A percentile compares a stretch with the other conserved stretches of the same genome.
Evolutionary conservation across 768 basidiomycete species (phyloP).

Genomic region (Neoboletus magnificus): DNA sequence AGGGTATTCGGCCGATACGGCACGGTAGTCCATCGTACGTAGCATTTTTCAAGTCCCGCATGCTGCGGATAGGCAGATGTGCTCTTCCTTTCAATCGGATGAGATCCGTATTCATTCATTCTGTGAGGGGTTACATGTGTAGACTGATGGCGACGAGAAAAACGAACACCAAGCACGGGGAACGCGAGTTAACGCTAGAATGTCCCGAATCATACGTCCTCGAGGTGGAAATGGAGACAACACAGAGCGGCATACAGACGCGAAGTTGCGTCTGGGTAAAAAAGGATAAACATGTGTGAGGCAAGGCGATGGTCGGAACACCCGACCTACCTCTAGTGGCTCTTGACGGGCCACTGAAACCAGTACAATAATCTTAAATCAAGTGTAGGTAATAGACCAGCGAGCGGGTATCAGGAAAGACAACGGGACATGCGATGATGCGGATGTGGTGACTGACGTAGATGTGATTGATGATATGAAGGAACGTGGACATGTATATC

Average conservation of each 20-base stretch:
- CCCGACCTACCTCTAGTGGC: constrained; percentile 10
- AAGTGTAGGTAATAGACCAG: constrained; percentile 6
- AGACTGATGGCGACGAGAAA: not conserved
- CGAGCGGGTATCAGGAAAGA: constrained; percentile 8
- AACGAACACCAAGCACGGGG: not conserved
- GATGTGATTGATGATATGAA: constrained; percentile 13
- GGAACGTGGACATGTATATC: constrained; percentile 14
- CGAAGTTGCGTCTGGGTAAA: not conserved
- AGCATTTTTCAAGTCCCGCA: not conserved
- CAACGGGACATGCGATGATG: constrained; percentile 15
- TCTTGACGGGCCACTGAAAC: not conserved
- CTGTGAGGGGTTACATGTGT: not conserved
- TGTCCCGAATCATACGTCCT: constrained; percentile 10
- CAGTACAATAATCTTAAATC: constrained; percentile 12
- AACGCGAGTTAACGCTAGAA: not conserved
- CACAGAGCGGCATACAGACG: constrained; percentile 3
- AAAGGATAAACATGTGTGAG: not conserved
- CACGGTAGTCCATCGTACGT: not conserved
- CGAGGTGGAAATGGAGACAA: not conserved
- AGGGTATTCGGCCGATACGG: not conserved
- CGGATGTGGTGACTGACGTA: constrained; percentile 9
- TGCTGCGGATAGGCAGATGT: constrained; percentile 1
- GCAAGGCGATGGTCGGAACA: not conserved
- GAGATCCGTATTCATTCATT: constrained; percentile 8
- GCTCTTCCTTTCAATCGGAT: not conserved